Evolutionary conservation across 805 yeast species (phyloP).

Genomic region (Barnettozyma wickerhamii): DNA sequence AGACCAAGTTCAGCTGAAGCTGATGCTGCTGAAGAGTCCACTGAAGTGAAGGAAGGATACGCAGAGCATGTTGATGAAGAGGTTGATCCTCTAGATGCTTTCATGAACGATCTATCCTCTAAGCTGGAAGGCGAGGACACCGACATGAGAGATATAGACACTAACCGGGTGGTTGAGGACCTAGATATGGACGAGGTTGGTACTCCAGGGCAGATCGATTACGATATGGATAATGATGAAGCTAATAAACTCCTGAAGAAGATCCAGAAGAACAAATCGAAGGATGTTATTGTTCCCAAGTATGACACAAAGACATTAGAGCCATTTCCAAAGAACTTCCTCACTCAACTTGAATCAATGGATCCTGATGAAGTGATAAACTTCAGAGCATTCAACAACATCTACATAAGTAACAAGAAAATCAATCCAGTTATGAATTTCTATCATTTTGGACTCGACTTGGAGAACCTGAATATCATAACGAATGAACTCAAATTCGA

Average conservation of each 20-base stretch:
- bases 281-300: slow-evolving; percentile 37
- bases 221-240: slow-evolving; percentile 28
- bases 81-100: slow-evolving; percentile 45
- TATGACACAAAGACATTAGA: slow-evolving; percentile 37
- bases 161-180: too few species aligned
- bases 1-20: slow-evolving; percentile 14
- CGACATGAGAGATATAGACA: slow-evolving; percentile 8
- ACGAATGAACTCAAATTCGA: slow-evolving; percentile 45
- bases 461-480: slow-evolving; percentile 49
- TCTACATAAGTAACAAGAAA: slow-evolving; percentile 23
- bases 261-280: slow-evolving; percentile 49
- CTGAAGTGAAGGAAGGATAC: slow-evolving; percentile 5
- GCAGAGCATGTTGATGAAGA: slow-evolving; percentile 19
- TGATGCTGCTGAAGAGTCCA: slow-evolving; percentile 1
- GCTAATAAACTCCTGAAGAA: slow-evolving; percentile 29
- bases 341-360: slow-evolving; percentile 45
- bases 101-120: slow-evolving; percentile 30
- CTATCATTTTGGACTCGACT: slow-evolving; percentile 78
- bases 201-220: slow-evolving; percentile 19
- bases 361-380: slow-evolving; percentile 55
- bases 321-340: slow-evolving; percentile 57
- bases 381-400: slow-evolving; percentile 59
- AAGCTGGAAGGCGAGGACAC: background rate
- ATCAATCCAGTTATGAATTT: slow-evolving; percentile 65
- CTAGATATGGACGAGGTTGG: slow-evolving; percentile 23